phyloP scores from a whole-genome alignment of 2,329 filamentous ascomycete species.

The Venturia pyrina region DNA sequence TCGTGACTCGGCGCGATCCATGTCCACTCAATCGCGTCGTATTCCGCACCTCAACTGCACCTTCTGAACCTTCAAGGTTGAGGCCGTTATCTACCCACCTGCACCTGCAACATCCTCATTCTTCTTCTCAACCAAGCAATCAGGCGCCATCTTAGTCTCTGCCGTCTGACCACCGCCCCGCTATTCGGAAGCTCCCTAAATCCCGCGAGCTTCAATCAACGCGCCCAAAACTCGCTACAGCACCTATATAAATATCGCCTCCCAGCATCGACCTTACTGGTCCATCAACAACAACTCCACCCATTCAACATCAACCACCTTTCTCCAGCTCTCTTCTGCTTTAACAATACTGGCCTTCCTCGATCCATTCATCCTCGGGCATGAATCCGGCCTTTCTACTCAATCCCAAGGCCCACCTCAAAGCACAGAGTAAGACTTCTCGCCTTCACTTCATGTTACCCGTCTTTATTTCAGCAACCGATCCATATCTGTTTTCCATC shows the following conservation, averaged over 20 bases:
- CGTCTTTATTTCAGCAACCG: not conserved
- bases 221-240: no score
- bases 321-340: not conserved
- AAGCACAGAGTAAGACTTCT: slow-evolving; percentile 17
- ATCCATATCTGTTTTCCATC: not conserved
- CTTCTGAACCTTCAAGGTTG: no score
- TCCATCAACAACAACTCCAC: not conserved
- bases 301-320: not conserved
- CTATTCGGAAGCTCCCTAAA: not conserved
- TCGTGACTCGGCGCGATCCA: not conserved
- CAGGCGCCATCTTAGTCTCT: no score
- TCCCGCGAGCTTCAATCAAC: not conserved
- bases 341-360: not conserved
- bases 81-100: not conserved
- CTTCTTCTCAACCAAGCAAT: no score
- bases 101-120: not conserved
- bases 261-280: not conserved
- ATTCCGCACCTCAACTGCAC: not conserved
- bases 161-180: no score
- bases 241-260: not conserved
- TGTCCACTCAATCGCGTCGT: not conserved
- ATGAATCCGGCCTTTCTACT: slow-evolving; percentile 28
- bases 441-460: not conserved
- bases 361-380: not conserved
- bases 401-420: slow-evolving; percentile 28